Evolutionary conservation across 495 filamentous ascomycete species (phyloP), one percentile per base, ranked within the genome.

Genomic region (Bacidia gigantensis): DNA sequence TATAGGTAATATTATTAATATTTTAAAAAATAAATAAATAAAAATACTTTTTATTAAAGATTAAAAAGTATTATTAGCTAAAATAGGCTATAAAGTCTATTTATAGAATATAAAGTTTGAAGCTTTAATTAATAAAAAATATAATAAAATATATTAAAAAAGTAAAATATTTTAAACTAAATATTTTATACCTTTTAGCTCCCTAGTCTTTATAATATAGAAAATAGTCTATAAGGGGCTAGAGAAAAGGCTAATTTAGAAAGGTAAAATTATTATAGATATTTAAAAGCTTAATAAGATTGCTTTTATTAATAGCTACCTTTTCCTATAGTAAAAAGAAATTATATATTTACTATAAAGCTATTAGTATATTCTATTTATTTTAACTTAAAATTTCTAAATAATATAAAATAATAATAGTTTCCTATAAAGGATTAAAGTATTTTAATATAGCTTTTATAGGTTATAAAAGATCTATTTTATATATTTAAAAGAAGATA

Each of bases 201-300:
- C 14, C 20, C 25, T 25, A 14, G 26, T 10, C 3, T 49, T 32
- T 32, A 23, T 49, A 25, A 17, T 26, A 20, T 49, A 26, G 26
- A 49, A 44, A 18, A 44, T 22, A 5, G 17, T 49, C 26, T 49
- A 49, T 26, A 26, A 26, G 11, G 24, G 22, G 14, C 12, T 26
- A 25, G 14, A 49, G 38, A n/a, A 22, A 20, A 7, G 1, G 45
- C n/a, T 35, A 43, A 38, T 22, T 17, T 23, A 17, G 20, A 56
- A 56, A 56, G 20, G 23, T 25, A 26, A 29, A 3, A 32, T 32
- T n/a, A 39, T 51, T 29, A 50, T 56, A 44, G 23, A 56, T 56
- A 56, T 51, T 41, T 22, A 20, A 2, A 26, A 14, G 2, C 21
- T 54, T 11, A 47, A 54, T 48, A 47, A 54, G 14, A 25, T 54